Base-by-base conservation (phyloP, 371 early-diverging fungal species). In the Coemansia sp. region DNA sequence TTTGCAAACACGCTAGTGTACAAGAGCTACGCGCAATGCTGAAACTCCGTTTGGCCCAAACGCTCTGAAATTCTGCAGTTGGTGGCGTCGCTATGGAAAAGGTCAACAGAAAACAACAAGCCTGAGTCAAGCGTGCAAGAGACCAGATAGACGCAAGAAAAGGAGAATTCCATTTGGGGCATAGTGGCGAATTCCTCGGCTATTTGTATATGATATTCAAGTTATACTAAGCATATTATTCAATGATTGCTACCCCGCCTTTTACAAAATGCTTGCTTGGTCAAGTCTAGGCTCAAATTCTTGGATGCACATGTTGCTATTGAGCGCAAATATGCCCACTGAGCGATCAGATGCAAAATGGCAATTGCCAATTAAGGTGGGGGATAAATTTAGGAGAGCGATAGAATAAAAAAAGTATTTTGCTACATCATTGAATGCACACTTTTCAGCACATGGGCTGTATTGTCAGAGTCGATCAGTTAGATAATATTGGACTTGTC, bases 151-250 rank as follows among this genome's bases (percentile, higher is more conserved):
- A 50, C 55, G 31, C 55, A 27, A 54, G 55, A 54, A 54, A 50
- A 50, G 50, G 50, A 18, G 50, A 16, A 16, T 24, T 27, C 24
- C 29, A 27, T 4, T 2, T 13, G 55, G 29, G n/a, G 50, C 3
- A 50, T 10, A n/a, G 10, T 29, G 55, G 55, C 29, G 26, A 54
- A 29, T 54, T 54, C 55, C 55, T 16, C 55, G 55, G 55, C 55
- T 27, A 54, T 54, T 54, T 54, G 55, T 54, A 54, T 54, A 54
- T 26, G 29, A 21, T 13, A 26, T 53, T n/a, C 45, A 45, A 45
- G 45, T n/a, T 45, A 45, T 45, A 45, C 45, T 45, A 45, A 21
- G 8, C 50, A 50, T n/a, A 18, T 18, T 18, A 50, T 21, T 16
- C 31, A 24, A 54, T 54, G n/a, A 45, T 45, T 45, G 45, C 7